Evolutionary conservation across 495 filamentous ascomycete genomes (phyloP).

Genomic region (Podospora tetraspora): DNA sequence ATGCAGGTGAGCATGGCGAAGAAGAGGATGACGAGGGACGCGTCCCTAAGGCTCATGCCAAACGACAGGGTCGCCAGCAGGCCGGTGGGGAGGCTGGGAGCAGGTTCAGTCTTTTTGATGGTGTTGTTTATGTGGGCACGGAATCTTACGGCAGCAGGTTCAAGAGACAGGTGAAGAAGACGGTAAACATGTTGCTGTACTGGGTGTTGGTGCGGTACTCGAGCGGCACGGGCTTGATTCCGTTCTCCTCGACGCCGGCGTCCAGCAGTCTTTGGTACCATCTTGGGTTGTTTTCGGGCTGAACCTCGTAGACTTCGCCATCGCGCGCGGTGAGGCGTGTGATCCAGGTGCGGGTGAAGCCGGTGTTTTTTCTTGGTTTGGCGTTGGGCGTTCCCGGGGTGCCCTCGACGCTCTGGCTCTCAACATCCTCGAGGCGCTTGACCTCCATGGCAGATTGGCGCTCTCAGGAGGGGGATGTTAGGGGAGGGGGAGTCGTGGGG

Average conservation of each 20-base stretch:
- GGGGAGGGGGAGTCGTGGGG: neutral
- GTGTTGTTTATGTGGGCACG: neutral
- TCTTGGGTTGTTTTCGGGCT: constrained; percentile 28
- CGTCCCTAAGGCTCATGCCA: constrained; percentile 49
- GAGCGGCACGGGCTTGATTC: constrained; percentile 49
- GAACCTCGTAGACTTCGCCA: constrained; percentile 30
- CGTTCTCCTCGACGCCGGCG: constrained; percentile 46
- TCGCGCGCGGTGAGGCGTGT: constrained; percentile 27
- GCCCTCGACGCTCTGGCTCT: constrained; percentile 11
- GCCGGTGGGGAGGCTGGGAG: constrained; percentile 45
- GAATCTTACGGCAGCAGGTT: constrained; percentile 40
- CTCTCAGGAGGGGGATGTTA: neutral
- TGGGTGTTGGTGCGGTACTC: constrained; percentile 46
- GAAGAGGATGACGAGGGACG: constrained; percentile 53
- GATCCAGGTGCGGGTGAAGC: constrained; percentile 1
- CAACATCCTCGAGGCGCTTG: constrained; percentile 2
- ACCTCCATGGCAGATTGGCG: neutral
- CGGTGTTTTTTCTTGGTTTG: neutral
- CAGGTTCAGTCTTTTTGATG: neutral
- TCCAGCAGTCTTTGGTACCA: constrained; percentile 44
- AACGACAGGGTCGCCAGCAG: constrained; percentile 48
- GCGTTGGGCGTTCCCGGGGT: neutral
- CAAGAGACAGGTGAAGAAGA: constrained; percentile 42
- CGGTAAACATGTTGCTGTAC: constrained; percentile 48
- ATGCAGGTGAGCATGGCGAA: constrained; percentile 47